phyloP scores from a whole-genome alignment of 805 yeast species.

The Pichia occidentalis region DNA sequence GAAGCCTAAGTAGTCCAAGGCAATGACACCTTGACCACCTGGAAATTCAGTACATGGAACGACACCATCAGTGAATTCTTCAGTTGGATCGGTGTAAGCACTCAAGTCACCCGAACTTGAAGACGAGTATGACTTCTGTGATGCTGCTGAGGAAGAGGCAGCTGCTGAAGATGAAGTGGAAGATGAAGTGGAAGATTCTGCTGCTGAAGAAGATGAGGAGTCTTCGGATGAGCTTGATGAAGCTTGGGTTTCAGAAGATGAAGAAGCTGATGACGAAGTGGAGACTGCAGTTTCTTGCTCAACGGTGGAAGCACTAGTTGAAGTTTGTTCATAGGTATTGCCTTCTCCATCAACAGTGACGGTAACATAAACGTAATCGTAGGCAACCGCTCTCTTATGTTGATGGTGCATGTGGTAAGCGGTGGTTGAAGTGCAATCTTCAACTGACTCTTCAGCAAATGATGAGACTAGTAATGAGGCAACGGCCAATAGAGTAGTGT shows the following conservation, averaged over 20 bases:
- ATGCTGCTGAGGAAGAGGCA: slow-evolving; percentile 24
- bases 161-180: slow-evolving; percentile 24
- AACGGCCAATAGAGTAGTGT: slow-evolving; percentile 22
- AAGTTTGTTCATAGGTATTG: slow-evolving; percentile 34
- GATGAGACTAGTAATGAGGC: slow-evolving; percentile 24
- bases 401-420: slow-evolving; percentile 51
- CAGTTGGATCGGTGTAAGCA: slow-evolving; percentile 50
- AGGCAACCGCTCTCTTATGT: slow-evolving; percentile 52
- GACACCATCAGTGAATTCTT: slow-evolving; percentile 65
- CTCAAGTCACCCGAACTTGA: slow-evolving; percentile 51
- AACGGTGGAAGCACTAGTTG: slow-evolving; percentile 7
- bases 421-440: slow-evolving; percentile 33
- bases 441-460: slow-evolving; percentile 35
- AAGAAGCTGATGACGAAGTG: slow-evolving; percentile 26
- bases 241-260: slow-evolving; percentile 19
- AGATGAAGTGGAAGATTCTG: slow-evolving; percentile 19
- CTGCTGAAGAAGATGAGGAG: slow-evolving; percentile 29
- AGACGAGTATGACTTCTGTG: slow-evolving; percentile 31
- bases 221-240: slow-evolving; percentile 27
- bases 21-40: slow-evolving; percentile 75
- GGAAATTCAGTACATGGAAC: slow-evolving; percentile 66
- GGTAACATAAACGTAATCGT: slow-evolving; percentile 43
- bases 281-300: slow-evolving; percentile 23
- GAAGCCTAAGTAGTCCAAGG: slow-evolving; percentile 62
- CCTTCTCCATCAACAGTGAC: slow-evolving; percentile 47